Base-by-base conservation (phyloP, 225 moss, liverwort and hornwort species). In the Bryoerythrophyllum caledonicum region DNA sequence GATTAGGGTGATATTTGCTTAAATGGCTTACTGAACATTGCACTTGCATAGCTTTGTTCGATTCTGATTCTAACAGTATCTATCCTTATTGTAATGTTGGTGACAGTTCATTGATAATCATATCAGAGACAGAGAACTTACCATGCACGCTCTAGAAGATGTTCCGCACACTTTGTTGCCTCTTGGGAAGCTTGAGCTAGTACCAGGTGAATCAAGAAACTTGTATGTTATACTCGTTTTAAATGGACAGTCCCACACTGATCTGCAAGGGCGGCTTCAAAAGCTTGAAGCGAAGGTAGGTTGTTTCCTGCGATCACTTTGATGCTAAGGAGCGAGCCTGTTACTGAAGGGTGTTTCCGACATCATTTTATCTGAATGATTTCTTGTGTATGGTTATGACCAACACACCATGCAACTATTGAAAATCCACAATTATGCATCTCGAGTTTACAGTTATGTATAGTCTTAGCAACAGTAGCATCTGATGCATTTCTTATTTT, bases 201-300 rank as follows among this genome's bases (percentile, higher is more conserved):
- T 81, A 72, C 90, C 95, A 65, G 84, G 91, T 52, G 93, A 93
- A 84, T 85, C 85, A 70, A 93, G 86, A 72, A 80, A 81, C 38
- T 74, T 95, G 79, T 95, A 86, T 86, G 91, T 93, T 79, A 68
- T 93, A 75, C 81, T 95, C 53, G 90, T 88, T 83, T 76, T 93
- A 60, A 85, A 93, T 66, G 90, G 86, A 71, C 86, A 88, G 77
- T 85, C 76, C 62, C 93, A 85, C 74, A 68, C 80, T 62, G 85
- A 91, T 79, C 68, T 93, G 67, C 93, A 95, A 90, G 95, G 95
- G 77, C 86, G 90, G 38, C 85, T 95, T 77, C 92, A 95, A 77
- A 85, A 86, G 79, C 88, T 91, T 75, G 86, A 80, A 63, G 91
- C 95, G 25, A 91, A 92, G 92, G 95, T 95, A 74, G 73, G 81